Evolutionary conservation across 2,329 filamentous ascomycete species (phyloP), one percentile per base, ranked within the genome.

Genomic region (Cladorrhinum sp.): DNA sequence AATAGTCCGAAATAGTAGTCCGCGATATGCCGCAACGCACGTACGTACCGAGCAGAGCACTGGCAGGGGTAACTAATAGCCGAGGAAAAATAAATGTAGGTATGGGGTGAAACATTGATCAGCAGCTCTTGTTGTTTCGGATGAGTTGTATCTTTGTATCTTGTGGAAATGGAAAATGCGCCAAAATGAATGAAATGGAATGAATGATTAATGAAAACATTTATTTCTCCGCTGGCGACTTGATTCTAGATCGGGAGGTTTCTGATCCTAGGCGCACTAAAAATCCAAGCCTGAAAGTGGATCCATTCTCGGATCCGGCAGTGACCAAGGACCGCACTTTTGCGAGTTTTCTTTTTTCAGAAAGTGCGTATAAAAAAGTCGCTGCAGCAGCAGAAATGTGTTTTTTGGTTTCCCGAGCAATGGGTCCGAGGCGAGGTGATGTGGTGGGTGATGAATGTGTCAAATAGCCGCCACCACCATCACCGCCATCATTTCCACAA

Each of bases 61-160:
- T 3, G 5, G 10, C 10, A 51, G 55, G 55, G 12, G 48, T n/a
- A 53, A 49, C n/a, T 59, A 56, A 58, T 56, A 51, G 36, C 50
- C 50, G 58, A 56, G 51, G 60, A 50, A 52, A 57, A 16, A 56
- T 29, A 24, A 41, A 23, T 38, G 52, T 36, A 23, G 22, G 20
- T 54, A 54, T 24, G 20, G 52, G 53, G 38, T 63, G 61, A 65
- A 60, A 63, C 58, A 50, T 12, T 38, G 63, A 65, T 65, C 63
- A 59, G 51, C 63, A 27, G 32, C 5, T 52, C n/a, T 55, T 45
- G 9, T 49, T 62, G 63, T 65, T 61, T 65, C 63, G 61, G 58
- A 65, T 52, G 29, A 8, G 45, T 38, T 18, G 18, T 38, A 16
- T 5, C 10, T 7, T 38, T 54, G 51, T n/a, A n/a, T n/a, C n/a